phyloP scores from a whole-genome alignment of 108 stramenopile species.

The Nannochloropsis salina region DNA sequence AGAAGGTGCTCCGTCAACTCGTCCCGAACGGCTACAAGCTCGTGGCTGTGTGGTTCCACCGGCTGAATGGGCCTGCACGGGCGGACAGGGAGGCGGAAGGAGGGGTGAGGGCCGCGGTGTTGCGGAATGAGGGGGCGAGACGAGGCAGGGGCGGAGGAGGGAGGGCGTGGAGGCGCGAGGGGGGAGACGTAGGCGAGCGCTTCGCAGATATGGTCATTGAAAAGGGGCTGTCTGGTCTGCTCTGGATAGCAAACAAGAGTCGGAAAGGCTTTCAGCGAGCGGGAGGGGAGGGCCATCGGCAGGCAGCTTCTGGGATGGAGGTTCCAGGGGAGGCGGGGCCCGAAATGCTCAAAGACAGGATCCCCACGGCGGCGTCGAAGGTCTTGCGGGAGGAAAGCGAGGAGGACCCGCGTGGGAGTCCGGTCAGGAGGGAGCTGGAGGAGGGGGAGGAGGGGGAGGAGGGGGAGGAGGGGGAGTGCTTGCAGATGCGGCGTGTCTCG shows the following conservation, averaged over 20 bases:
- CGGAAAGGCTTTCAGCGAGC: not conserved
- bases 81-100: not conserved
- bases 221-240: slow-evolving; percentile 2
- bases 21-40: not conserved
- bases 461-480: not conserved
- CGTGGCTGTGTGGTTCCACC: not conserved
- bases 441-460: not conserved
- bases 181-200: not conserved
- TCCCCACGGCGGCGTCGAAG: not conserved
- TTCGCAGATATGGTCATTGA: not conserved
- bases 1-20: not conserved
- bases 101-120: too few relatives aligned
- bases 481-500: not conserved
- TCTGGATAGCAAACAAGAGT: not conserved
- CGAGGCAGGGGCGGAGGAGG: not conserved
- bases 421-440: not conserved
- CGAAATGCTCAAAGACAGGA: not conserved
- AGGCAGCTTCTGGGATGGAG: not conserved
- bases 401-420: not conserved
- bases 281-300: not conserved
- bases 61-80: not conserved
- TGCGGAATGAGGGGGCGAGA: not conserved
- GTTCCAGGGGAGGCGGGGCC: not conserved
- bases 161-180: not conserved
- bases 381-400: not conserved